Evolutionary conservation across 1,139 yeast species (phyloP), one percentile per base, ranked within the genome.

Genomic region (Hyphopichia pseudoburtonii): DNA sequence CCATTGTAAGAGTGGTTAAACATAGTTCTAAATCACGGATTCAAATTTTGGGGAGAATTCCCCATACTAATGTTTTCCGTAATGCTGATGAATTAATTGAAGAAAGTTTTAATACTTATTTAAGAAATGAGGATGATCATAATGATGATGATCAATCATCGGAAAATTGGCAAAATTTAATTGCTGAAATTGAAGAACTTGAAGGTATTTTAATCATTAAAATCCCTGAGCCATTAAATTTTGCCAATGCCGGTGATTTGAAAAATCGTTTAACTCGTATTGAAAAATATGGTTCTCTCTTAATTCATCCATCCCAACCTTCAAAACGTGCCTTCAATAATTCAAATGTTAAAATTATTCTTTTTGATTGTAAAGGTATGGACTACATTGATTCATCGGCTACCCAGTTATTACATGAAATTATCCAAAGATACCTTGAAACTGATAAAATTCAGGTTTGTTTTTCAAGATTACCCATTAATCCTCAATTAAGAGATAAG

Each of bases 351-450:
- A 52, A 55, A 28, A 55, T 52, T 28, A 46, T 63, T 15, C 47
- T 64, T 4, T 52, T 64, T 37, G 70, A 64, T 38, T 56, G 67
- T 31, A 61, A 63, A 37, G 70, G 68, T 1, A 62, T 64, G 68
- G 43, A 50, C 7, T 40, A 42, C 3, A 51, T 64, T 28, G 70
- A 64, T 42, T 51, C 66, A 1, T 51, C 64, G 5, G 70, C 70
- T 1, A 60, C 60, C 6, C 68, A 62, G 33, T 51, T 54, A 4
- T 47, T 64, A n/a, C 49, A 46, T 37, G 70, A 64, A 42, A 51
- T 57, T 18, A 46, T 62, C 4, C 37, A 40, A 14, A 47, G 53
- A 32, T 62, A 62, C 39, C 44, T 47, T 18, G 46, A 46, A 3
- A 44, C 42, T n/a, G 49, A 49, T 29, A 44, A 40, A 10, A 56